phyloP scores from a whole-genome alignment of 2,329 filamentous ascomycete species.

The Paracorniculantispora psalliotae region DNA sequence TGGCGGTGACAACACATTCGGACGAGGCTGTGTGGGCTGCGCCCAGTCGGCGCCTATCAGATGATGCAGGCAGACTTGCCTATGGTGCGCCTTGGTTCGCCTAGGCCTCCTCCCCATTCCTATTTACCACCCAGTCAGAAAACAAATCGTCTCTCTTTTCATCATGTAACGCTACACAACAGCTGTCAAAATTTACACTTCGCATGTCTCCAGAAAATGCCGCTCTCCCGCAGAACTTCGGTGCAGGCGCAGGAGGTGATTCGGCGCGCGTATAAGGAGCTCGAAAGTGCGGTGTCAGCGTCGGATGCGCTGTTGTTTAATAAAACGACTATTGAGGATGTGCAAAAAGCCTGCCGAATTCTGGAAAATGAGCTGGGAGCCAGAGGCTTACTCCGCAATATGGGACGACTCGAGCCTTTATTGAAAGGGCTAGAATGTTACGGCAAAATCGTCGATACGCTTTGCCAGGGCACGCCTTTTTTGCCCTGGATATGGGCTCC shows the following conservation, averaged over 20 bases:
- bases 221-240: neutral
- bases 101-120: neutral
- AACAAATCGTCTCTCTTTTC: too few species aligned
- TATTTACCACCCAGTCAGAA: neutral
- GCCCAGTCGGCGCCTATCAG: neutral
- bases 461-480: constrained; percentile 43
- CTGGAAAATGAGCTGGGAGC: constrained; percentile 37
- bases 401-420: constrained; percentile 38
- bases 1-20: neutral
- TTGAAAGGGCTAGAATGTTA: constrained; percentile 38
- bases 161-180: too few species aligned
- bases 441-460: constrained; percentile 33
- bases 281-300: neutral
- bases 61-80: neutral
- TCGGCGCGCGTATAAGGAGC: neutral
- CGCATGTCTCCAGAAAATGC: neutral
- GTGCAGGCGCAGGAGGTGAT: neutral
- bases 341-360: constrained; percentile 29
- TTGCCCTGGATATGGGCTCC: constrained; percentile 44
- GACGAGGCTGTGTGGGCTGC: neutral
- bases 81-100: neutral
- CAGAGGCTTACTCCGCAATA: constrained; percentile 35
- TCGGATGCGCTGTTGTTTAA: neutral
- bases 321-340: constrained; percentile 30
- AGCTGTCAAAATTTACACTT: neutral